phyloP scores from a whole-genome alignment of 2,329 filamentous ascomycete species.

The Xylaria polymorpha region DNA sequence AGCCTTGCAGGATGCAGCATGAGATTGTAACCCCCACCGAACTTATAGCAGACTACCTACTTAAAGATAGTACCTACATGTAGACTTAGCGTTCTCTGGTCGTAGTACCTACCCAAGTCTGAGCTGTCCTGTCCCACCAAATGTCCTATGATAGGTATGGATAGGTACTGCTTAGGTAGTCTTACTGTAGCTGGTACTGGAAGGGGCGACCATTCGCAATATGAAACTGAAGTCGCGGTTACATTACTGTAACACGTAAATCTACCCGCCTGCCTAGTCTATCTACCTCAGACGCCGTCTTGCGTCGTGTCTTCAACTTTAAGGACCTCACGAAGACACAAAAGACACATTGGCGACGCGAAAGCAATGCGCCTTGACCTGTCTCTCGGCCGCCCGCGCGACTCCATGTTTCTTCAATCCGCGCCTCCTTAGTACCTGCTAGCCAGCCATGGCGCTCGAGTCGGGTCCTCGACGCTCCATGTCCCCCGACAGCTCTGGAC shows the following conservation, averaged over 20 bases:
- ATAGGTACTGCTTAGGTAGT: neutral
- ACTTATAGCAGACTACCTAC: neutral
- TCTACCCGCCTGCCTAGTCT: neutral
- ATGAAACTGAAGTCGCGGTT: neutral
- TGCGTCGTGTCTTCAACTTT: conserved; percentile 41
- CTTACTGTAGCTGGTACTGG: neutral
- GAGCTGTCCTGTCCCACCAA: neutral
- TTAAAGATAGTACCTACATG: neutral
- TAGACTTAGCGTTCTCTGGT: neutral
- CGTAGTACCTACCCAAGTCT: neutral
- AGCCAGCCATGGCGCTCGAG: conserved; percentile 71
- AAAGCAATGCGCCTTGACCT: conserved; percentile 48
- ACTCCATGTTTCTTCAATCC: conserved; percentile 45
- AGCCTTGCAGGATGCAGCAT: conserved; percentile 26
- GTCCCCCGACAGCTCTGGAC: conserved; percentile 87
- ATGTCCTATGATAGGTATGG: neutral
- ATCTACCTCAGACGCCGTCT: conserved; percentile 8
- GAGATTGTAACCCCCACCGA: neutral
- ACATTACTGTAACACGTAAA: neutral
- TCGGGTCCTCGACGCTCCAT: conserved; percentile 66
- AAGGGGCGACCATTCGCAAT: neutral
- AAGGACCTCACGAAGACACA: conserved; percentile 15
- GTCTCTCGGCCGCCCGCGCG: conserved; percentile 35
- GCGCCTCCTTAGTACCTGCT: conserved; percentile 45
- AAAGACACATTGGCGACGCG: conserved; percentile 41